Percentiles rank a stretch among this genome's conserved stretches.
Conservation (phyloP, 257 asterid species). For the Solanum tarijense region DNA sequence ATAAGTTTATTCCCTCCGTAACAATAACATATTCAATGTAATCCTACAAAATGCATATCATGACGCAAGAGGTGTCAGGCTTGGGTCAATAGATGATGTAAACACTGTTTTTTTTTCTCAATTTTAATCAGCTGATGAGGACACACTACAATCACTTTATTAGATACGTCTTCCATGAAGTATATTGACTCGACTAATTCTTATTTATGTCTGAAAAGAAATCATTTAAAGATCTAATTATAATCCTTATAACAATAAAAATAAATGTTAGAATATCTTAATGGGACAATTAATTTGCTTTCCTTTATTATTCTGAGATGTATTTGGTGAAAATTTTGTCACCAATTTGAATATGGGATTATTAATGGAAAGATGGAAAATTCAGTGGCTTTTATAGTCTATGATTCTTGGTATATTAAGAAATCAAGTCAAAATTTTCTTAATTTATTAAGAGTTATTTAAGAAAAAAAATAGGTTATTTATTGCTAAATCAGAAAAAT, state of each 20-base stretch:
- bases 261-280: not conserved
- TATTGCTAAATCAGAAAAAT: not conserved
- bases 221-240: not conserved
- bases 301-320: not conserved
- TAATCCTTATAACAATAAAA: not conserved
- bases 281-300: not conserved
- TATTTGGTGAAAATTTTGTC: not conserved
- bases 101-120: not conserved
- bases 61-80: not conserved
- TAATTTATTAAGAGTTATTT: not conserved
- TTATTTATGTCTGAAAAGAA: accelerated
- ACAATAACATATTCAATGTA: not conserved
- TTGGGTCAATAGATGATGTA: not conserved
- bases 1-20: accelerated
- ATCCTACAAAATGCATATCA: not conserved
- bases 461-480: not conserved
- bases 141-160: not conserved
- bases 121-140: not conserved
- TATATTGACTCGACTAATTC: not conserved
- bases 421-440: not conserved
- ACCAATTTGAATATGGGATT: not conserved
- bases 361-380: not conserved
- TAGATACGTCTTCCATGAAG: not conserved
- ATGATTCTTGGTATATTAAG: not conserved
- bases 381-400: not conserved